phyloP scores from a whole-genome alignment of 2,329 filamentous ascomycete species.

The Phialophora verrucosa region DNA sequence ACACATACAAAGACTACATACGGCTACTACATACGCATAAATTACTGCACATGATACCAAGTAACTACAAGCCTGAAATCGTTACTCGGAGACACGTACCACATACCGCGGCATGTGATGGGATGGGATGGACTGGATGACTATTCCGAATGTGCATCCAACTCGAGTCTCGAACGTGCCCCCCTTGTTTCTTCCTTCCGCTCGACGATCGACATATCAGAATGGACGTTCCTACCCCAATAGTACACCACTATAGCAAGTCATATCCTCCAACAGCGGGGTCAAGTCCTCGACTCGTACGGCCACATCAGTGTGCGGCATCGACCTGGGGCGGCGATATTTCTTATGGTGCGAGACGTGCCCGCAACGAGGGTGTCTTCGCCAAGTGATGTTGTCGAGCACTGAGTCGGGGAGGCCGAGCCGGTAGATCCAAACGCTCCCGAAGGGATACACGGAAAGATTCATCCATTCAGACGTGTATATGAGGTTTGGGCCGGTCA shows the following conservation, averaged over 20 bases:
- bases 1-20: too few relatives aligned
- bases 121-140: too few relatives aligned
- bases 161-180: too few relatives aligned
- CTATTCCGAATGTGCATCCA: too few relatives aligned
- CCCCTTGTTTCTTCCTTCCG: too few relatives aligned
- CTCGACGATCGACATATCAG: too few relatives aligned
- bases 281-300: slow-evolving; percentile 57
- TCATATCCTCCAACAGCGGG: slow-evolving; percentile 59
- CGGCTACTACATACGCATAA: too few relatives aligned
- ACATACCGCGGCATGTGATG: too few relatives aligned
- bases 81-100: too few relatives aligned
- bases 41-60: too few relatives aligned
- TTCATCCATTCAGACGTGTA: slow-evolving; percentile 57
- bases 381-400: slow-evolving; percentile 54
- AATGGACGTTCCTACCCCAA: background rate
- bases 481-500: slow-evolving; percentile 48
- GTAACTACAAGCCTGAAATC: too few relatives aligned
- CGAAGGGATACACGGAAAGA: slow-evolving; percentile 52
- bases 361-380: slow-evolving; percentile 53
- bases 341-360: slow-evolving; percentile 56
- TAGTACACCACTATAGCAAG: slow-evolving; percentile 50
- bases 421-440: slow-evolving; percentile 49
- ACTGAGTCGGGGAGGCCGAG: slow-evolving; percentile 50
- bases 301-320: slow-evolving; percentile 62
- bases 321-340: slow-evolving; percentile 50